Base-by-base conservation (phyloP, 2,329 filamentous ascomycete species). In the Aspergillus ochraceus region DNA sequence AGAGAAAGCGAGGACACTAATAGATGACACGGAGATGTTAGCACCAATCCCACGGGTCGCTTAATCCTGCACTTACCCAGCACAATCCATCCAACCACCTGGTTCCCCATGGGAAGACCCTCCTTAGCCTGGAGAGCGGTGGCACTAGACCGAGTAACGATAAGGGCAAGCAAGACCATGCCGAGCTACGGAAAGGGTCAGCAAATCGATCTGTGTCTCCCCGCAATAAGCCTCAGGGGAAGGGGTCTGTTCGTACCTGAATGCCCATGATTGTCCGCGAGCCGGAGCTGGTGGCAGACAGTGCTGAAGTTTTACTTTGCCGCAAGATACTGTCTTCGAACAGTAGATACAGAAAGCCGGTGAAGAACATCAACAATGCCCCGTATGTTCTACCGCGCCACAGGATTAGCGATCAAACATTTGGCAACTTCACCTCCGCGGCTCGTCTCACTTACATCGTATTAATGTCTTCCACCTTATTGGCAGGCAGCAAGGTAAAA, bases 61-160 rank as follows among this genome's bases (percentile, higher is more conserved):
- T 46, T 29, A 46, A 8, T 9, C 42, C 53, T 55, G 39, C 24
- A 76, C 81, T 75, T 83, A 90, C 90, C 80, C 47, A 97, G 75
- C 22, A 93, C 88, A 49, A 87, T 71, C 91, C 93, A 97, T 49
- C 92, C 94, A 20, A 96, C 84, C 2, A 92, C 80, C 75, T 97
- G 91, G 66, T 96, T 97, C 11, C 95, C 95, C 10, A 88, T 81
- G 10, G 94, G 94, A 49, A 99, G 81, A 8, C 95, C 95, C 64
- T 87, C 80, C 73, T 91, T 96, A 29, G 92, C 89, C 74, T 97
- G 91, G 10, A 99, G 76, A 22, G 92, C 96, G 57, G 89, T 77
- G n/a, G 89, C 87, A 71, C 91, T 97, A 2, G 91, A 96, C 50
- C 88, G 85, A 8, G 95, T 99, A 20, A 98, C 90, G 56, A 94